Conservation (phyloP, 2,329 filamentous ascomycete species). For the Fusarium staphyleae region DNA sequence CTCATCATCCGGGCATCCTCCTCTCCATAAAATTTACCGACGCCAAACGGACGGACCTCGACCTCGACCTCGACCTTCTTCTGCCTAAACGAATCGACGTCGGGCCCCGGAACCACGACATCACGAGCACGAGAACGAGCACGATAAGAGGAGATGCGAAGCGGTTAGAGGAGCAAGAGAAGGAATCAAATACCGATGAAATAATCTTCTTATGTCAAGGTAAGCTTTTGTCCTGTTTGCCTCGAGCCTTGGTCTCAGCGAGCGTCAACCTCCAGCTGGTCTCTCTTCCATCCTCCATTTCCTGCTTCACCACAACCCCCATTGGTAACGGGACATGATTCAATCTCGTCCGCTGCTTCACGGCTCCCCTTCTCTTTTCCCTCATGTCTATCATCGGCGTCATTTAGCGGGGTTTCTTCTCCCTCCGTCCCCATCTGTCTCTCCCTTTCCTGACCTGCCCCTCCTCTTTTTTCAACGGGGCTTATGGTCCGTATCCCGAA, state of each 20-base stretch:
- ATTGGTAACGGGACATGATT: conserved; percentile 31
- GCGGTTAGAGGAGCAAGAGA: not conserved
- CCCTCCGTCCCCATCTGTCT: conserved; percentile 19
- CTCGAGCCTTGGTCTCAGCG: conserved; percentile 14
- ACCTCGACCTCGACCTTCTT: conserved; percentile 26
- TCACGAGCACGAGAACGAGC: conserved; percentile 12
- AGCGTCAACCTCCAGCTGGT: conserved; percentile 17
- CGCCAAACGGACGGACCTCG: conserved; percentile 32
- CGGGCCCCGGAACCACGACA: conserved; percentile 32
- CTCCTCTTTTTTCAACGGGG: conserved; percentile 39
- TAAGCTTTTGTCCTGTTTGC: conserved; percentile 7
- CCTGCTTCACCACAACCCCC: conserved; percentile 15
- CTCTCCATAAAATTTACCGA: conserved; percentile 37
- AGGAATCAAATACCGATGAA: conserved; percentile 11
- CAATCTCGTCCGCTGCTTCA: conserved; percentile 11
- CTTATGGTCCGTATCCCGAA: conserved; percentile 34
- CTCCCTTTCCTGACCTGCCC: conserved; percentile 29
- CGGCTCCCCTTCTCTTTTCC: conserved; percentile 8
- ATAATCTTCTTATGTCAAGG: conserved; percentile 19
- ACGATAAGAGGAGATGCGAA: conserved; percentile 5
- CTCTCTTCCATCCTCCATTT: not conserved
- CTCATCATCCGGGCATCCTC: conserved; percentile 12
- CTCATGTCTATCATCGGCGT: conserved; percentile 7
- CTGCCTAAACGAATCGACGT: conserved; percentile 38
- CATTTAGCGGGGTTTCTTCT: conserved; percentile 19